Conservation (phyloP, 768 basidiomycete genomes). For the Phylloporus sp. region DNA sequence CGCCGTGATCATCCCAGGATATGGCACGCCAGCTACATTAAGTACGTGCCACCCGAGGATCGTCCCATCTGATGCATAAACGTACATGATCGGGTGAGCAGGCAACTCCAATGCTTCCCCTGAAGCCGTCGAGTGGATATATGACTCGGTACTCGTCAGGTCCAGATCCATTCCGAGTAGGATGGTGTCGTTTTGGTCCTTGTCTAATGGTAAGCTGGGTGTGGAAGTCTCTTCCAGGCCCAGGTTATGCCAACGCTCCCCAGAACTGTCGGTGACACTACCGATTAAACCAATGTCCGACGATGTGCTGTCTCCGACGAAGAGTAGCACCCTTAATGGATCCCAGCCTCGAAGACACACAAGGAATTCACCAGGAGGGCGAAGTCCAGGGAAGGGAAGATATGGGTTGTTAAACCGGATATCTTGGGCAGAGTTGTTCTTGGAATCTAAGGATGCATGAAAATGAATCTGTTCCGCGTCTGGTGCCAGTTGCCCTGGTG, state of each 20-base stretch:
- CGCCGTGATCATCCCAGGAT: slow-evolving; percentile 47
- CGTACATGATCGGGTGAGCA: slow-evolving; percentile 62
- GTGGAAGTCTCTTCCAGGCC: slow-evolving; percentile 47
- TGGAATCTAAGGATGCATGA: slow-evolving; percentile 39
- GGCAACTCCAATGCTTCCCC: slow-evolving; percentile 41
- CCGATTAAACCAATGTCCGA: slow-evolving; percentile 47
- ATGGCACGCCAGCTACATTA: slow-evolving; percentile 47
- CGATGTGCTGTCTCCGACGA: slow-evolving; percentile 47
- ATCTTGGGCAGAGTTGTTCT: slow-evolving; percentile 35
- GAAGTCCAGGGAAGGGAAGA: slow-evolving; percentile 41
- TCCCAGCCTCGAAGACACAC: slow-evolving; percentile 41
- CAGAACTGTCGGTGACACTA: slow-evolving; percentile 21
- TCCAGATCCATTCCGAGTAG: slow-evolving; percentile 63
- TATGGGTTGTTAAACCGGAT: slow-evolving; percentile 37
- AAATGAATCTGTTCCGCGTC: slow-evolving; percentile 41
- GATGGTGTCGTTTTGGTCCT: slow-evolving; percentile 64
- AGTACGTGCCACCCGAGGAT: slow-evolving; percentile 69
- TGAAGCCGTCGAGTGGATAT: slow-evolving; percentile 34
- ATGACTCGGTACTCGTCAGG: slow-evolving; percentile 47
- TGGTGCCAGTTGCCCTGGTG: slow-evolving; percentile 35
- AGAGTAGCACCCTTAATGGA: slow-evolving; percentile 37
- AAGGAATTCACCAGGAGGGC: slow-evolving; percentile 42
- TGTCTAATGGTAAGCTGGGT: slow-evolving; percentile 62
- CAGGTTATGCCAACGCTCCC: slow-evolving; percentile 41
- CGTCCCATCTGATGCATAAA: slow-evolving; percentile 75